Evolutionary conservation across 1,284 basidiomycete genomes (phyloP).

Genomic region (Moniliella sp.): DNA sequence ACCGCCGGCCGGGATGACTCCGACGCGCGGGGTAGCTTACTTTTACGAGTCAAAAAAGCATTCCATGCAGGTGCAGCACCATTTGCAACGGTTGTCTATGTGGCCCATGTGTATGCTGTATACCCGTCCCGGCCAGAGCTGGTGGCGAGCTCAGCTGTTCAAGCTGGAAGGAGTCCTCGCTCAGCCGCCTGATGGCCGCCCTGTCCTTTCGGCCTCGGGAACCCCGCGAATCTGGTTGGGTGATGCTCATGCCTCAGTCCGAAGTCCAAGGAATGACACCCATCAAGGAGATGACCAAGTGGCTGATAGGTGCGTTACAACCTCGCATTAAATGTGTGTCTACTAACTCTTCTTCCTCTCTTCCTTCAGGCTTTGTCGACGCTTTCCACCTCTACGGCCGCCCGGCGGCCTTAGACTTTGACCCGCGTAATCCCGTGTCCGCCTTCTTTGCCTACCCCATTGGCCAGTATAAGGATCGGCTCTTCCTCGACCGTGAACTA

Average conservation of each 20-base stretch:
- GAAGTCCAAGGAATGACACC: conserved; percentile 48
- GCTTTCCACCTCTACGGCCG: conserved; percentile 32
- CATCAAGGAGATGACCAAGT: conserved; percentile 65
- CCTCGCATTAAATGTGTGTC: neutral
- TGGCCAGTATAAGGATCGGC: conserved; percentile 38
- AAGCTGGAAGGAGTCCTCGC: conserved; percentile 29
- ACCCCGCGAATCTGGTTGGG: conserved; percentile 34
- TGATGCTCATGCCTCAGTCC: conserved; percentile 35
- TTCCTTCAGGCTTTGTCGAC: conserved; percentile 20
- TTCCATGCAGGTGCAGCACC: conserved; percentile 25
- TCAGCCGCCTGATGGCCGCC: conserved; percentile 7
- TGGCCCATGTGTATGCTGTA: conserved; percentile 24
- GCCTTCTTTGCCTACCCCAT: conserved; percentile 33
- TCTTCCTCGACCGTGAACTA: conserved; percentile 69
- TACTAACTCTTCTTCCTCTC: conserved; percentile 6
- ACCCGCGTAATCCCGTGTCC: conserved; percentile 37
- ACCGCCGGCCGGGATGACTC: conserved; percentile 20
- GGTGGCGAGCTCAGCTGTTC: conserved; percentile 27
- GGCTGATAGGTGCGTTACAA: conserved; percentile 52
- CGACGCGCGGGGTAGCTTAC: conserved; percentile 19
- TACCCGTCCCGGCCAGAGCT: conserved; percentile 30
- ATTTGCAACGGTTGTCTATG: conserved; percentile 25
- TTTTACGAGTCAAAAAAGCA: conserved; percentile 29
- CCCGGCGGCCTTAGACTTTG: conserved; percentile 19
- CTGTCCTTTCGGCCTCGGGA: conserved; percentile 43